A percentile compares a stretch with the other conserved stretches of the same genome.
Conservation (phyloP, 345 rosid species). For the Cardamine occulta region DNA sequence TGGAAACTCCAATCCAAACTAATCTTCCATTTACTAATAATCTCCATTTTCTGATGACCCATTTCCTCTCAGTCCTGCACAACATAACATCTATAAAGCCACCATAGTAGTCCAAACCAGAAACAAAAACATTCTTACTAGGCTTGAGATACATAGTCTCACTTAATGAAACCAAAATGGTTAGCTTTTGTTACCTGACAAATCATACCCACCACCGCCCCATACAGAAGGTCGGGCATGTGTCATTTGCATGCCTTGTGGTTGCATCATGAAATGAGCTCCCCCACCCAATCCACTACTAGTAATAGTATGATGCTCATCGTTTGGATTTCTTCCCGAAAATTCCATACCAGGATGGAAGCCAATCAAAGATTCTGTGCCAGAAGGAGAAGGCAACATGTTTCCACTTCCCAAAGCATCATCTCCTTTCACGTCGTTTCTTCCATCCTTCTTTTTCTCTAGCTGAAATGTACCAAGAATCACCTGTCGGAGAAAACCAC, state of each 20-base stretch:
- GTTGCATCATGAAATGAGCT: conserved; percentile 59
- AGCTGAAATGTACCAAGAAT: conserved; percentile 69
- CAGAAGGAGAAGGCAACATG: conserved; percentile 61
- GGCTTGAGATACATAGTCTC: not conserved
- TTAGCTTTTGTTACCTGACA: conserved; percentile 51
- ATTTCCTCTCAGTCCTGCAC: conserved; percentile 58
- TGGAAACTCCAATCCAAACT: conserved; percentile 38
- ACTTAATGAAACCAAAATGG: not conserved
- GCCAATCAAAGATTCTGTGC: conserved; percentile 48
- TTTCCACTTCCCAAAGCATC: conserved; percentile 54
- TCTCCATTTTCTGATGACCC: conserved; percentile 72
- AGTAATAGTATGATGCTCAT: conserved; percentile 50
- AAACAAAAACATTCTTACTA: conserved; percentile 9
- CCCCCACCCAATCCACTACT: conserved; percentile 45
- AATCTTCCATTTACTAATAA: conserved; percentile 55
- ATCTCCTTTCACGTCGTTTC: conserved; percentile 53
- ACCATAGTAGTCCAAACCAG: conserved; percentile 11
- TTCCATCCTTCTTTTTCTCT: conserved; percentile 56
- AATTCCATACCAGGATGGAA: conserved; percentile 56
- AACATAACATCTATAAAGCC: conserved; percentile 19
- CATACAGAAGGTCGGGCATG: conserved; percentile 56
- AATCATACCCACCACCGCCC: conserved; percentile 55
- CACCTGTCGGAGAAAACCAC: conserved; percentile 49
- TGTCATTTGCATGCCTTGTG: conserved; percentile 53
- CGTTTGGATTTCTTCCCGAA: conserved; percentile 57